Percentiles rank a stretch among this genome's conserved stretches.
Evolutionary conservation across 2,329 filamentous ascomycete genomes (phyloP).

Genomic region (Didymella exigua): DNA sequence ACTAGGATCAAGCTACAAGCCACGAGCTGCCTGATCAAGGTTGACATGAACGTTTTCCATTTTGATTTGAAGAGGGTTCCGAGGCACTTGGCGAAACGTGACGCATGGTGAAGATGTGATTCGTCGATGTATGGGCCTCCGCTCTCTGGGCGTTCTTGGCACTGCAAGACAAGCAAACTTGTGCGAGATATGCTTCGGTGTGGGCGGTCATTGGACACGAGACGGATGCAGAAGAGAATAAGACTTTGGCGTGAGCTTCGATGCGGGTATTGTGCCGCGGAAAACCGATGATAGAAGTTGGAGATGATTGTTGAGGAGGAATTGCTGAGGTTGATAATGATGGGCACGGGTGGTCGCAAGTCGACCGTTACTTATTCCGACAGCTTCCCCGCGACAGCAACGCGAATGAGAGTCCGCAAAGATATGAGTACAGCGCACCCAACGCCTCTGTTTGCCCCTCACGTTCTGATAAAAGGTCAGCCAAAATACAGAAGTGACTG

Average conservation of each 20-base stretch:
- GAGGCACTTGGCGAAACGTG: conserved; percentile 31
- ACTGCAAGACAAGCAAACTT: conserved; percentile 8
- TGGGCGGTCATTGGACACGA: background rate
- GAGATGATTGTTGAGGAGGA: background rate
- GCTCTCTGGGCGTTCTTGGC: conserved; percentile 23
- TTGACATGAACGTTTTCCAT: conserved; percentile 20
- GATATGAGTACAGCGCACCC: too few species aligned
- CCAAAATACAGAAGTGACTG: too few species aligned
- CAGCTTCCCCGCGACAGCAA: background rate
- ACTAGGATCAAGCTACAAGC: conserved; percentile 23
- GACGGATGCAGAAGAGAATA: background rate
- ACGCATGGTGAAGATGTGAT: conserved; percentile 21
- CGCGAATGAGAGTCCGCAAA: background rate
- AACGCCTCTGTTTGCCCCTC: too few species aligned
- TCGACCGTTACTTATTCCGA: background rate
- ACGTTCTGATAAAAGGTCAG: too few species aligned
- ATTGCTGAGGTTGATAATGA: background rate
- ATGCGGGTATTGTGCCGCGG: conserved; percentile 9
- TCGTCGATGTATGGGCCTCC: conserved; percentile 18
- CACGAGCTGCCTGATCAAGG: conserved; percentile 36
- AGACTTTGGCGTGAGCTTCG: conserved; percentile 14
- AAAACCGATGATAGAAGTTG: background rate
- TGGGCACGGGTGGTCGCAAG: background rate
- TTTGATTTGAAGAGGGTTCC: conserved; percentile 10
- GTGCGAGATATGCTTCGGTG: conserved; percentile 16